Evolutionary conservation across 768 basidiomycete species (phyloP).

Genomic region (Hericium erinaceus): DNA sequence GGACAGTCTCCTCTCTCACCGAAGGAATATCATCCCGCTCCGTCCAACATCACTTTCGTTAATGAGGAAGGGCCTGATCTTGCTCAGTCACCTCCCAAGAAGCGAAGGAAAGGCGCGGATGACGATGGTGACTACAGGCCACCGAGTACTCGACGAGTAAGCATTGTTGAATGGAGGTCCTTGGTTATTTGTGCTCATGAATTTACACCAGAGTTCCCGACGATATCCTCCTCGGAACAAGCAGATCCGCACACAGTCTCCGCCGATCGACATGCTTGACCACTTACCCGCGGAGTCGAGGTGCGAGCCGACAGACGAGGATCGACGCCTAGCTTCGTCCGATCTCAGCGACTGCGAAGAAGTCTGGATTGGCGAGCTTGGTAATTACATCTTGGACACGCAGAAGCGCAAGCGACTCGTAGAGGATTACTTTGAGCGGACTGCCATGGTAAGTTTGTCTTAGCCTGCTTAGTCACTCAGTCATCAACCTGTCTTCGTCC

Average conservation of each 20-base stretch:
- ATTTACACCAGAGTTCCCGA: conserved; percentile 18
- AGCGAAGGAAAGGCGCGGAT: conserved; percentile 38
- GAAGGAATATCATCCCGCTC: conserved; percentile 16
- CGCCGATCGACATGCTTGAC: conserved; percentile 13
- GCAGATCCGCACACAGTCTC: conserved; percentile 18
- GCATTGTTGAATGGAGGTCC: conserved; percentile 18
- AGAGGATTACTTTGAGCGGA: conserved; percentile 64
- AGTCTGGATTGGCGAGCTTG: conserved; percentile 63
- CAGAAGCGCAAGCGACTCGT: conserved; percentile 67
- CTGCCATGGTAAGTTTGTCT: conserved; percentile 41
- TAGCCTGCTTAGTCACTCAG: background rate
- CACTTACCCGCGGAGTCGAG: conserved; percentile 24
- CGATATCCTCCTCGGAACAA: conserved; percentile 30
- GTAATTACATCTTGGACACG: conserved; percentile 61
- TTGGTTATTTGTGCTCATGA: background rate
- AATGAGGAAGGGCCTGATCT: conserved; percentile 7
- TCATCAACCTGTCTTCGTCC: conserved; percentile 5
- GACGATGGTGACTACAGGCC: conserved; percentile 51
- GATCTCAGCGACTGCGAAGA: conserved; percentile 79
- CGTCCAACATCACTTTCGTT: conserved; percentile 2
- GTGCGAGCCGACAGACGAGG: conserved; percentile 29
- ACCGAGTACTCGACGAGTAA: conserved; percentile 45
- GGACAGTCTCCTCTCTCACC: conserved; percentile 23
- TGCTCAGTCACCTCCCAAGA: conserved; percentile 25
- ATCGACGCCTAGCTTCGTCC: conserved; percentile 46